Conservation (phyloP, 768 basidiomycete genomes). For the Phylloporus rhodoxanthus region DNA sequence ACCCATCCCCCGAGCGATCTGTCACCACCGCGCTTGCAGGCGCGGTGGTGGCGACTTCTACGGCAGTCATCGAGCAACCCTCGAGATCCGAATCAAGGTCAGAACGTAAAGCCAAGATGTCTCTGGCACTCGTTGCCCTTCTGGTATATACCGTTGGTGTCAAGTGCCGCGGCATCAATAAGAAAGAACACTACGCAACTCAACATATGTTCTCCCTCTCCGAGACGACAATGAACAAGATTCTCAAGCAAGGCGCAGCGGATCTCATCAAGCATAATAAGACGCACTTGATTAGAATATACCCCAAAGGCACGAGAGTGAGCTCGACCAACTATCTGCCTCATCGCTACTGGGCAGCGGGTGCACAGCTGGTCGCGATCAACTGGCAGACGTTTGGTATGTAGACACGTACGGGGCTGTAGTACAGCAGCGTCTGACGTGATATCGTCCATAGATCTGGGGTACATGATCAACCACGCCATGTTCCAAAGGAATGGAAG, state of each 20-base stretch:
- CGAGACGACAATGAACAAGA: constrained; percentile 71
- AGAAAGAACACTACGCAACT: constrained; percentile 76
- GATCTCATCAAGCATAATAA: constrained; percentile 85
- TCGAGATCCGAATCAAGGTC: constrained; percentile 11
- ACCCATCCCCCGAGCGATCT: constrained; percentile 16
- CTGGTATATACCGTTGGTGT: constrained; percentile 95
- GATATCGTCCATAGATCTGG: constrained; percentile 55
- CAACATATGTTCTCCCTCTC: constrained; percentile 93
- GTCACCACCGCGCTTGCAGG: constrained; percentile 13
- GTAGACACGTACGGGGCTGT: constrained; percentile 18
- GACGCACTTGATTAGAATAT: constrained; percentile 76
- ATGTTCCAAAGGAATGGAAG: constrained; percentile 94
- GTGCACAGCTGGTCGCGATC: constrained; percentile 84
- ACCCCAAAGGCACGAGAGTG: constrained; percentile 79
- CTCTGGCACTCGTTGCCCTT: constrained; percentile 61
- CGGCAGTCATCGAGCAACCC: constrained; percentile 14
- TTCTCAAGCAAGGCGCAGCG: constrained; percentile 59
- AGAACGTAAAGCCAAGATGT: constrained; percentile 59
- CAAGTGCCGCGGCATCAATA: constrained; percentile 87
- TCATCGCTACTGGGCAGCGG: constrained; percentile 83
- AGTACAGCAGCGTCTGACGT: background rate
- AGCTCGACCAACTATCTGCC: constrained; percentile 86
- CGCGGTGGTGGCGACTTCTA: constrained; percentile 6
- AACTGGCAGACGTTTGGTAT: constrained; percentile 97
- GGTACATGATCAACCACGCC: constrained; percentile 87